These are phyloP conservation scores for Lachnellula occidentalis DNA, from an alignment of 2,329 filamentous ascomycete species.

Conservation along the genomic window DNA sequence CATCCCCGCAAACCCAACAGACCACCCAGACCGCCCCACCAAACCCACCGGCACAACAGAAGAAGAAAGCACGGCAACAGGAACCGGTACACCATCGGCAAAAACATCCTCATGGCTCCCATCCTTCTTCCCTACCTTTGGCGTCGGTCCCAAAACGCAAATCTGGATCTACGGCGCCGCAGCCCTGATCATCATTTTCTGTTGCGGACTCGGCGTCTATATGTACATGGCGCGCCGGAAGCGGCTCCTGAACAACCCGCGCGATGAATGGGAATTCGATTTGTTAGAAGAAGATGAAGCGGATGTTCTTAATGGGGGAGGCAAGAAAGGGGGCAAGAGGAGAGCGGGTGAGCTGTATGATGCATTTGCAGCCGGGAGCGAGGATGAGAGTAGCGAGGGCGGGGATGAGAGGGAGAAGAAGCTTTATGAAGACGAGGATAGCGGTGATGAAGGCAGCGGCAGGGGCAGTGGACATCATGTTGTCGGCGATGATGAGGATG, in stretches of 20 bases:
- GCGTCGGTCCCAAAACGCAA: conserved; percentile 79
- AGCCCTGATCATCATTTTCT: conserved; percentile 80
- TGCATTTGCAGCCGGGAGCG: conserved; percentile 87
- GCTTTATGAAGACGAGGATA: conserved; percentile 29
- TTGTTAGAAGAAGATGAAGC: conserved; percentile 79
- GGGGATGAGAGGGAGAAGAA: conserved; percentile 33
- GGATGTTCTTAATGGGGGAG: conserved; percentile 44
- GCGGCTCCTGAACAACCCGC: conserved; percentile 65
- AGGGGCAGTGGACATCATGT: conserved; percentile 39
- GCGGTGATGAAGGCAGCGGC: conserved; percentile 28
- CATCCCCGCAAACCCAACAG: conserved; percentile 45
- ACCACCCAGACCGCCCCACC: conserved; percentile 58
- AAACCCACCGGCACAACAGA: conserved; percentile 27
- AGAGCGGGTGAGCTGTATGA: conserved; percentile 91
- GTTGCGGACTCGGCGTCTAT: conserved; percentile 72
- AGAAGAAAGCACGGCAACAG: conserved; percentile 16
- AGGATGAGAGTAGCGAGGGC: conserved; percentile 57
- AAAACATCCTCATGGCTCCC: conserved; percentile 56
- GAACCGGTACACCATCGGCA: conserved; percentile 5
- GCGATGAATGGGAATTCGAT: conserved; percentile 91
- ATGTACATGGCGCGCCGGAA: conserved; percentile 74
- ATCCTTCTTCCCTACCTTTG: conserved; percentile 85
- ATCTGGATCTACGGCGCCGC: conserved; percentile 90
- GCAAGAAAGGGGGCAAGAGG: conserved; percentile 42
- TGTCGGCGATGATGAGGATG: conserved; percentile 42